phyloP scores from a whole-genome alignment of 75 land plant genomes.

The Cunninghamia lanceolata region DNA sequence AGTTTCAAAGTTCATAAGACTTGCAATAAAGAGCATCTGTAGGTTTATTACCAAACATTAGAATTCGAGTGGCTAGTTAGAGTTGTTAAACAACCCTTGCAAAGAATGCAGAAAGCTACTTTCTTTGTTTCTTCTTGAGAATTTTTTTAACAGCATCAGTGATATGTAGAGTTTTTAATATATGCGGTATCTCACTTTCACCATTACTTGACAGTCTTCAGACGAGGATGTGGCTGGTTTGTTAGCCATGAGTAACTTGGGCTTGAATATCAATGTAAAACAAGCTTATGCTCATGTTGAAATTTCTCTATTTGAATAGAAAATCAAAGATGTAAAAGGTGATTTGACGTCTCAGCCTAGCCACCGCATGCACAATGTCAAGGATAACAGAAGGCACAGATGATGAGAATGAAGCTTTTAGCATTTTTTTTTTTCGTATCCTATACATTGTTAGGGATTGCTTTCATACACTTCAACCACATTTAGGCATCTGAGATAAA shows the following conservation, averaged over 20 bases:
- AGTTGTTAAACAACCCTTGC: not conserved
- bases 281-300: not conserved
- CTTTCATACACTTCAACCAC: no score
- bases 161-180: not conserved
- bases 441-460: no score
- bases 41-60: not conserved
- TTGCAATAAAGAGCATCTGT: not conserved
- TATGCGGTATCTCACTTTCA: not conserved
- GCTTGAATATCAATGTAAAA: not conserved
- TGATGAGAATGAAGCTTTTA: no score
- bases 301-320: no score
- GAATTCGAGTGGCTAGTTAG: not conserved
- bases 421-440: no score
- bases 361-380: no score
- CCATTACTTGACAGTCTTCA: not conserved
- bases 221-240: not conserved
- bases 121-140: not conserved
- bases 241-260: not conserved
- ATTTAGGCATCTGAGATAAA: no score
- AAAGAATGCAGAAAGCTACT: not conserved
- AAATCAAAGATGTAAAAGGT: slow-evolving; percentile 1
- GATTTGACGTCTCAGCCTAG: no score
- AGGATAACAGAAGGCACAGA: no score
- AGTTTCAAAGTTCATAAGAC: not conserved
- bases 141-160: not conserved